These are phyloP conservation scores for Fraxinus platypoda DNA, from an alignment of 305 asterid genomes.

Conservation along the genomic window DNA sequence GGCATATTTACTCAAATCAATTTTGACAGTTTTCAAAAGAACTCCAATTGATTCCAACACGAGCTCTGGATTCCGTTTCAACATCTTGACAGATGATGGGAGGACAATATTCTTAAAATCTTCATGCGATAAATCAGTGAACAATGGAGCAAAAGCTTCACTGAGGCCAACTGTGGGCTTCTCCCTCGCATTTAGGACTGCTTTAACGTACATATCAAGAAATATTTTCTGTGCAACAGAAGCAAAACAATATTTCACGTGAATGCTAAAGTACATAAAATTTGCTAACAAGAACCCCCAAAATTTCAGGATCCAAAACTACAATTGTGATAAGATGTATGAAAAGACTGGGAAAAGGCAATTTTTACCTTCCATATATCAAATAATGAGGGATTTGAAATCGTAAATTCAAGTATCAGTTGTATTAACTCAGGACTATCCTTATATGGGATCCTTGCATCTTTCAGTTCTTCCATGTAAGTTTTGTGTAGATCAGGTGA, in stretches of 20 bases:
- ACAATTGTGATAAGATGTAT: neutral
- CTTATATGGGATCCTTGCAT: slow-evolving; percentile 67
- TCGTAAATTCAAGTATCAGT: slow-evolving; percentile 66
- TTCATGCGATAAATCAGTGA: slow-evolving; percentile 73
- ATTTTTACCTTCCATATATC: slow-evolving; percentile 69
- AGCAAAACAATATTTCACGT: slow-evolving; percentile 30
- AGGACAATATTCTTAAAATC: slow-evolving; percentile 68
- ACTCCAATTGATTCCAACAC: slow-evolving; percentile 84
- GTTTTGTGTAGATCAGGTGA: slow-evolving; percentile 63
- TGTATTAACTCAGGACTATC: slow-evolving; percentile 68
- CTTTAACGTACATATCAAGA: slow-evolving; percentile 73
- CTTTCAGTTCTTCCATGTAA: slow-evolving; percentile 75
- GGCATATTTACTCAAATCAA: slow-evolving; percentile 90
- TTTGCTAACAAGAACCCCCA: slow-evolving; percentile 2
- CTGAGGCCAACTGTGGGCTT: slow-evolving; percentile 72
- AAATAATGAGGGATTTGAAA: slow-evolving; percentile 44
- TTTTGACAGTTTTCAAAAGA: slow-evolving; percentile 62
- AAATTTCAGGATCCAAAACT: slow-evolving; percentile 5
- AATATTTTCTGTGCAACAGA: slow-evolving; percentile 57
- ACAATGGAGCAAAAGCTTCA: slow-evolving; percentile 79
- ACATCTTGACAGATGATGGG: slow-evolving; percentile 86
- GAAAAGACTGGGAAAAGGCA: slow-evolving; percentile 5
- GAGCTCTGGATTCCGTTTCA: slow-evolving; percentile 97
- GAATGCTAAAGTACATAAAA: slow-evolving; percentile 8
- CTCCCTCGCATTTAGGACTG: slow-evolving; percentile 84